Evolutionary conservation across 495 filamentous ascomycete genomes (phyloP).

Genomic region (Penicillium bovifimosum): DNA sequence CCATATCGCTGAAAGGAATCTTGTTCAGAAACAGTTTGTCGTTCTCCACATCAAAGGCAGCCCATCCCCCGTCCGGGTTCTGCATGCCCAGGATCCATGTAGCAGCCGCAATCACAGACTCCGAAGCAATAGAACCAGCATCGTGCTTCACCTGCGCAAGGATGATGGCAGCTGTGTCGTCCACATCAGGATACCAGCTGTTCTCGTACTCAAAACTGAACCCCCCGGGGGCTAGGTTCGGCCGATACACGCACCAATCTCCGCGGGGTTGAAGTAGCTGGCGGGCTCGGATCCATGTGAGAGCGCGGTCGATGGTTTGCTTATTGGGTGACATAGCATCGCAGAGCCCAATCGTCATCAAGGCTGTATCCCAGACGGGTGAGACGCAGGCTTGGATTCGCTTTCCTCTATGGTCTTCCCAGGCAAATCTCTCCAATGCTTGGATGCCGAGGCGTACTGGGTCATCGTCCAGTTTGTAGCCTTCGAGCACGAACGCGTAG

Average conservation of each 20-base stretch:
- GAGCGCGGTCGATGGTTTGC: slow-evolving; percentile 6
- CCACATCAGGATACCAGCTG: slow-evolving; percentile 38
- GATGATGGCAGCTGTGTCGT: slow-evolving; percentile 37
- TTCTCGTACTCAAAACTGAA: slow-evolving; percentile 35
- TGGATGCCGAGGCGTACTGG: slow-evolving; percentile 13
- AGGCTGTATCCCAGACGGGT: slow-evolving; percentile 36
- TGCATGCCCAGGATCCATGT: slow-evolving; percentile 43
- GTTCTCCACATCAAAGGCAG: slow-evolving; percentile 37
- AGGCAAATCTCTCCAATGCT: slow-evolving; percentile 26
- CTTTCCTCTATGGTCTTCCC: slow-evolving; percentile 18
- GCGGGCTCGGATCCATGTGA: slow-evolving; percentile 21
- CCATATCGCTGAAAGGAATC: slow-evolving; percentile 43
- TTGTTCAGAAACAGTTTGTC: slow-evolving; percentile 35
- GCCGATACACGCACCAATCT: slow-evolving; percentile 32
- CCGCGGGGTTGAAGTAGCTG: slow-evolving; percentile 23
- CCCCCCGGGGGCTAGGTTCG: slow-evolving; percentile 20
- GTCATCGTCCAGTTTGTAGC: slow-evolving; percentile 16
- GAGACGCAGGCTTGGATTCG: slow-evolving; percentile 24
- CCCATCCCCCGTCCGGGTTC: slow-evolving; percentile 42
- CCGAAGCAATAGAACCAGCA: neutral
- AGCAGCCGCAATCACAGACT: slow-evolving; percentile 11
- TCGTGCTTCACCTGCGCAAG: slow-evolving; percentile 30
- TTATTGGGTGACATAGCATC: slow-evolving; percentile 11
- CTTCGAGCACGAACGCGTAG: slow-evolving; percentile 28
- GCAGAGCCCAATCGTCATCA: slow-evolving; percentile 31